Evolutionary conservation across 2,329 filamentous ascomycete species (phyloP).

Genomic region (Pyrenochaeta sp.): DNA sequence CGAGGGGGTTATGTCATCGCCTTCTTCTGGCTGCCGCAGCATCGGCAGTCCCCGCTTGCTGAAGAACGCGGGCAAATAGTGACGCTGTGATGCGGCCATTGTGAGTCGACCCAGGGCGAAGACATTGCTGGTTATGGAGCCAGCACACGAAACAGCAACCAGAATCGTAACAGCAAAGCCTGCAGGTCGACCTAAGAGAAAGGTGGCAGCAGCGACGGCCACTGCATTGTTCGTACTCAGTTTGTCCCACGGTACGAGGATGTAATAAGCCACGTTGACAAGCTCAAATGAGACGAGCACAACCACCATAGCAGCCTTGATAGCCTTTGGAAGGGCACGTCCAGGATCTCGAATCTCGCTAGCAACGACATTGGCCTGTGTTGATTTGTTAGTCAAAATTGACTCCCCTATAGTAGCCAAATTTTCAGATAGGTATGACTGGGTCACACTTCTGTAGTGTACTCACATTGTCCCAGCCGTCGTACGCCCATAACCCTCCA

Average conservation of each 20-base stretch:
- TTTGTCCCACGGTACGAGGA: constrained; percentile 67
- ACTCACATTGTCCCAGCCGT: constrained; percentile 71
- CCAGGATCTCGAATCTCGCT: constrained; percentile 48
- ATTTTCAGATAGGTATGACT: background rate
- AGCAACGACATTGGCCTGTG: constrained; percentile 50
- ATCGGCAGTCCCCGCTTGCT: constrained; percentile 39
- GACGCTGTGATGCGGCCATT: constrained; percentile 59
- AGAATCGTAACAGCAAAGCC: constrained; percentile 65
- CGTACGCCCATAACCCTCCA: constrained; percentile 70
- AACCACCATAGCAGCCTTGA: constrained; percentile 68
- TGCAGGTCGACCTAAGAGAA: constrained; percentile 62
- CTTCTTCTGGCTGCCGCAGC: constrained; percentile 5
- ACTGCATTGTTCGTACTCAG: constrained; percentile 68
- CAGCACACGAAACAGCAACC: constrained; percentile 68
- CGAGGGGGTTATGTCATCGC: constrained; percentile 4
- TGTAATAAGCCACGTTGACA: constrained; percentile 69
- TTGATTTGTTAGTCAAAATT: background rate
- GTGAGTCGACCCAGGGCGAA: constrained; percentile 70
- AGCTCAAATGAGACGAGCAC: constrained; percentile 68
- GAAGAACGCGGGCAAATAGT: constrained; percentile 47
- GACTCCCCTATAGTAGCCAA: background rate
- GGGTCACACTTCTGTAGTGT: background rate
- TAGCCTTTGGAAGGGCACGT: constrained; percentile 63
- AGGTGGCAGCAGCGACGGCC: constrained; percentile 62
- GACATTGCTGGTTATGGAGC: constrained; percentile 69